Base-by-base conservation (phyloP, 768 basidiomycete genomes). In the Mycena galericulata region DNA sequence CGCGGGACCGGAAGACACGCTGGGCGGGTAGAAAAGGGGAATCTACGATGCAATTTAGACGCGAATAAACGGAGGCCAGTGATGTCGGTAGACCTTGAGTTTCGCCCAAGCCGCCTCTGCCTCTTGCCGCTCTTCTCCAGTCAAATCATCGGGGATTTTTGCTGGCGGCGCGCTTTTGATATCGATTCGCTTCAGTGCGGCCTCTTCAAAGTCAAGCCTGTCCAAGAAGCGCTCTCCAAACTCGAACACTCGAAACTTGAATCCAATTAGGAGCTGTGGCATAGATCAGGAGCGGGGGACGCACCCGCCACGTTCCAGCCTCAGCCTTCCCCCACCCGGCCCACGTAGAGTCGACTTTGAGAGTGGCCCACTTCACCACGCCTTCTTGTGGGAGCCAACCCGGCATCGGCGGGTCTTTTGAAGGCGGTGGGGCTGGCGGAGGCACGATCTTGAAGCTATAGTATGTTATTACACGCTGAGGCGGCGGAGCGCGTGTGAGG, bases 121-220 rank as follows among this genome's bases (percentile, higher is more conserved):
- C 26, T 63, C 51, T 29, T 75, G 65, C 45, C 67, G 64, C 58
- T 56, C 67, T 40, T 68, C 77, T 38, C 62, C 70, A 20, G 64
- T 66, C n/a, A 63, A 54, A 24, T 68, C 41, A 32, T 69, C 67
- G 53, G 74, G 75, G 41, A 78, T 70, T 32, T 77, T 71, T 15
- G 87, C 64, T 0, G 81, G 76, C n/a, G 92, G 92, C 0, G 89
- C 91, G 51, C 91, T 73, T 12, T 90, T 88, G 20, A 92, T 89
- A 73, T 94, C 90, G 34, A 95, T 79, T 34, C 87, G 84, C 77
- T 92, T 92, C 72, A 95, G 82, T 10, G 89, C 90, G 38, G 91
- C 83, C 76, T 95, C 93, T 77, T 95, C 94, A 71, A 94, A 94
- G 56, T 94, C 94, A 68, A 94, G 82, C 24, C 86, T 83, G 77